Percentiles rank a stretch among this genome's conserved stretches.
phyloP scores from a whole-genome alignment of 495 filamentous ascomycete species.

The Penicillium lagena region DNA sequence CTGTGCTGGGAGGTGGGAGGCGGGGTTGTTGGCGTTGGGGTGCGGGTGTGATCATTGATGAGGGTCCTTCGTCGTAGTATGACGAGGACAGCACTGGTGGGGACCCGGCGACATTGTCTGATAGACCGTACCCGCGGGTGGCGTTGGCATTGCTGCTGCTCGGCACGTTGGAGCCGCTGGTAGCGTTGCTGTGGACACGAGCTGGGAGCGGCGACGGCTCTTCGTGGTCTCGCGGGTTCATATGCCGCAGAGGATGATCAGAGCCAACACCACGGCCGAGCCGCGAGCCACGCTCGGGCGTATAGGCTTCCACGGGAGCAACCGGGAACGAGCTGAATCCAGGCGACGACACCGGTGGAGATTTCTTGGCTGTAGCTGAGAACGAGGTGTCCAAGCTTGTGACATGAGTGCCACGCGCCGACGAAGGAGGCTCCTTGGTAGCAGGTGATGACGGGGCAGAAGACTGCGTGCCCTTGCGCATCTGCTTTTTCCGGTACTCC shows the following conservation, averaged over 20 bases:
- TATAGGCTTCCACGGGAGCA: constrained; percentile 41
- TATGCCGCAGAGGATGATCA: constrained; percentile 29
- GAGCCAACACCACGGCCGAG: constrained; percentile 24
- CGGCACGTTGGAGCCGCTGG: constrained; percentile 14
- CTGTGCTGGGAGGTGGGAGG: constrained; percentile 82
- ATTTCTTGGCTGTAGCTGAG: constrained; percentile 39
- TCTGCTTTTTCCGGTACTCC: constrained; percentile 61
- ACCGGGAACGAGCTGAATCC: constrained; percentile 43
- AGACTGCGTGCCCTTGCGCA: constrained; percentile 38
- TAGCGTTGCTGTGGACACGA: constrained; percentile 32
- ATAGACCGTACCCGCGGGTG: constrained; percentile 48
- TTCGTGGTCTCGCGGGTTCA: constrained; percentile 40
- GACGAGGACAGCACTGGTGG: constrained; percentile 67
- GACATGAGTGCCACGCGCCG: constrained; percentile 14
- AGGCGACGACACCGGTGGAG: constrained; percentile 42
- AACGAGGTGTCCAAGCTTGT: constrained; percentile 40
- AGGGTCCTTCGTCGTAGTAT: constrained; percentile 50
- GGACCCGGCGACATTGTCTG: constrained; percentile 54
- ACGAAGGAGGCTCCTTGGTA: constrained; percentile 31
- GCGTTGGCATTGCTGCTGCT: constrained; percentile 45
- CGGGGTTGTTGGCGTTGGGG: constrained; percentile 75
- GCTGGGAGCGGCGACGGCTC: constrained; percentile 50
- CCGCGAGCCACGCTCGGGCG: constrained; percentile 40
- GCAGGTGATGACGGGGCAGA: constrained; percentile 42
- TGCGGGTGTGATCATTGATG: constrained; percentile 73